Evolutionary conservation across 2,329 filamentous ascomycete genomes (phyloP).

Genomic region (Didymella keratinophila): DNA sequence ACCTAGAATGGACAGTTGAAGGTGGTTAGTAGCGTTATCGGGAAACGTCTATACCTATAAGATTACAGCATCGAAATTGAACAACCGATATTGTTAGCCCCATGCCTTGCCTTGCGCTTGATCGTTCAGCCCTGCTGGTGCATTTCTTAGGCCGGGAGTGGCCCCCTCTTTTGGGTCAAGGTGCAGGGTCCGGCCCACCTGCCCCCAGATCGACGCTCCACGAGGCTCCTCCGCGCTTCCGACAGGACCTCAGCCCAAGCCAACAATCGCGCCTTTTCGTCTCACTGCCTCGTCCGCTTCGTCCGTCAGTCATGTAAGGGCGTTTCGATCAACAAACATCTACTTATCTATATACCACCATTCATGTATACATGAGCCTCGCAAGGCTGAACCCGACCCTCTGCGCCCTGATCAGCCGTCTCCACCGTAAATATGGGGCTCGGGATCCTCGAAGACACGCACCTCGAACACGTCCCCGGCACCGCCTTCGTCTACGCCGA

Average conservation of each 20-base stretch:
- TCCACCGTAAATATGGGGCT: conserved; percentile 65
- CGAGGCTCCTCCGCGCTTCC: conserved; percentile 5
- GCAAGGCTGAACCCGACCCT: not conserved
- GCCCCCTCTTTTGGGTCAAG: not conserved
- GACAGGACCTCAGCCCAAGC: conserved; percentile 8
- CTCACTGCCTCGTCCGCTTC: conserved; percentile 2
- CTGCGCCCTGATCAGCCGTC: conserved; percentile 4
- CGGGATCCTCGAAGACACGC: conserved; percentile 74
- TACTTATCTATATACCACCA: not conserved
- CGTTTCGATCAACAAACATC: not conserved
- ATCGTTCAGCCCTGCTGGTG: not conserved
- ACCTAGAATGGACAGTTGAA: conserved; percentile 17
- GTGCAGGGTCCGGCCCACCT: not conserved
- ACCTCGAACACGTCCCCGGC: conserved; percentile 72
- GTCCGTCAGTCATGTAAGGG: conserved; percentile 6
- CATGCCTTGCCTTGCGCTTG: not conserved
- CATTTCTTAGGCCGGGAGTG: not conserved
- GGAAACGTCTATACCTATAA: conserved; percentile 1
- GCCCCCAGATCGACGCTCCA: conserved; percentile 9
- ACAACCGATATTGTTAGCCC: conserved; percentile 1
- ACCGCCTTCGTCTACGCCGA: conserved; percentile 53
- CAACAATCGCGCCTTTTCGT: conserved; percentile 5
- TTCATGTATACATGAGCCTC: conserved; percentile 10
- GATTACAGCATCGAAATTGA: conserved; percentile 11
- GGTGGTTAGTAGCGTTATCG: not conserved